These are phyloP conservation scores for Emydomyces testavorans DNA, from an alignment of 2,329 filamentous ascomycete species.

Conservation along the genomic window DNA sequence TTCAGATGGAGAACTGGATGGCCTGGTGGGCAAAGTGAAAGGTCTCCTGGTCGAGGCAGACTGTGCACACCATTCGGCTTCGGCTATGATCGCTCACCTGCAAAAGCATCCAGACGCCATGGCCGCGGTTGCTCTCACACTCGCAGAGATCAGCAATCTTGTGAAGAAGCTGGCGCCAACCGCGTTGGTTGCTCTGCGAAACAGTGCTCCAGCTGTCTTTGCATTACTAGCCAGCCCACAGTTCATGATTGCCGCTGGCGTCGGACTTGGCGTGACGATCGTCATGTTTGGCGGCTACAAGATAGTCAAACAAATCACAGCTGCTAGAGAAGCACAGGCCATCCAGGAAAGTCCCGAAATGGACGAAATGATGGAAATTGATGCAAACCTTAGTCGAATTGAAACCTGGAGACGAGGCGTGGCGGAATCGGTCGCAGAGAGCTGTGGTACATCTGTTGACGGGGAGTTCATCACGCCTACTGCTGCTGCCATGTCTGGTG, in stretches of 20 bases:
- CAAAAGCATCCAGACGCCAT: slow-evolving; percentile 81
- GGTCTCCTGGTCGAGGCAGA: slow-evolving; percentile 72
- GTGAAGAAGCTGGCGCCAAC: slow-evolving; percentile 73
- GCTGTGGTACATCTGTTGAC: slow-evolving; percentile 50
- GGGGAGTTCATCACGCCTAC: slow-evolving; percentile 54
- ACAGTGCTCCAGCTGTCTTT: slow-evolving; percentile 73
- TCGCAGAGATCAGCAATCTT: slow-evolving; percentile 80
- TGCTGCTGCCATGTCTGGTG: slow-evolving; percentile 40
- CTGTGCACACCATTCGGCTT: slow-evolving; percentile 74
- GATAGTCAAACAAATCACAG: slow-evolving; percentile 77
- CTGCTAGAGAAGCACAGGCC: slow-evolving; percentile 19
- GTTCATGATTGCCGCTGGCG: slow-evolving; percentile 83
- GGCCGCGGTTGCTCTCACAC: slow-evolving; percentile 80
- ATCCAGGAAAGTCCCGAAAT: slow-evolving; percentile 24
- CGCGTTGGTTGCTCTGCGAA: slow-evolving; percentile 64
- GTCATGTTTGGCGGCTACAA: slow-evolving; percentile 95
- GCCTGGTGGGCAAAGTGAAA: slow-evolving; percentile 64
- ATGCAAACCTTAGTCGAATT: slow-evolving; percentile 43
- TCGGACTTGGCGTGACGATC: slow-evolving; percentile 84
- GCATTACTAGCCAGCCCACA: slow-evolving; percentile 79
- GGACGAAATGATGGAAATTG: slow-evolving; percentile 47
- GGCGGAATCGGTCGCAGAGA: slow-evolving; percentile 44
- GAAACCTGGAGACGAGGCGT: slow-evolving; percentile 55
- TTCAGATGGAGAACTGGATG: slow-evolving; percentile 48
- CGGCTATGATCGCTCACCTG: slow-evolving; percentile 66